These are phyloP conservation scores for Carex pumila DNA, from an alignment of 176 grass and related monocot species.

Conservation along the genomic window DNA sequence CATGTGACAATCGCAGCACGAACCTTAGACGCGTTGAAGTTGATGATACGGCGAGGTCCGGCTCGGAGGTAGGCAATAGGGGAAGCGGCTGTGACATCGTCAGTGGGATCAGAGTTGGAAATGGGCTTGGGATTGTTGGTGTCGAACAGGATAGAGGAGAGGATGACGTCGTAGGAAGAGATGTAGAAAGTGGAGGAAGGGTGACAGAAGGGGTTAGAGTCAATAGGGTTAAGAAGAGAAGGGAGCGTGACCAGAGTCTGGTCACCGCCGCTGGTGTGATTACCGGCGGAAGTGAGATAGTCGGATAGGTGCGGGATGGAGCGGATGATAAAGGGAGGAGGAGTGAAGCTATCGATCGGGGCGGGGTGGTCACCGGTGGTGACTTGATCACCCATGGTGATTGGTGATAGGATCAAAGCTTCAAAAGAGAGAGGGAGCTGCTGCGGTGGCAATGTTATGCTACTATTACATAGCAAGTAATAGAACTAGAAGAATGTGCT, in stretches of 20 bases:
- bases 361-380: not conserved
- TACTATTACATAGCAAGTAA: too few species aligned
- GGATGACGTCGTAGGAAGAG: constrained; percentile 48
- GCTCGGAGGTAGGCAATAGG: constrained; percentile 69
- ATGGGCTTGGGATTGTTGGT: not conserved
- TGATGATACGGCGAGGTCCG: constrained; percentile 38
- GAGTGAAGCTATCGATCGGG: not conserved
- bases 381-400: constrained; percentile 11
- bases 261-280: constrained; percentile 13
- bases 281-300: not conserved
- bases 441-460: not conserved
- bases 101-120: too few species aligned
- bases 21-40: constrained; percentile 47
- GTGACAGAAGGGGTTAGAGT: constrained; percentile 42
- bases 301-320: constrained; percentile 13
- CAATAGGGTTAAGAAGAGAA: constrained; percentile 52
- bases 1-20: constrained; percentile 84
- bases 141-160: constrained; percentile 79
- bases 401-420: not conserved
- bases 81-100: not conserved
- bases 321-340: constrained; percentile 11
- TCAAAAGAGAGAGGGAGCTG: not conserved
- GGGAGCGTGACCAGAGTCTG: not conserved
- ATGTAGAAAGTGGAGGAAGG: constrained; percentile 76
- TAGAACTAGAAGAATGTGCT: not conserved